phyloP scores from a whole-genome alignment of 768 basidiomycete species.

The Clathrus columnatus region DNA sequence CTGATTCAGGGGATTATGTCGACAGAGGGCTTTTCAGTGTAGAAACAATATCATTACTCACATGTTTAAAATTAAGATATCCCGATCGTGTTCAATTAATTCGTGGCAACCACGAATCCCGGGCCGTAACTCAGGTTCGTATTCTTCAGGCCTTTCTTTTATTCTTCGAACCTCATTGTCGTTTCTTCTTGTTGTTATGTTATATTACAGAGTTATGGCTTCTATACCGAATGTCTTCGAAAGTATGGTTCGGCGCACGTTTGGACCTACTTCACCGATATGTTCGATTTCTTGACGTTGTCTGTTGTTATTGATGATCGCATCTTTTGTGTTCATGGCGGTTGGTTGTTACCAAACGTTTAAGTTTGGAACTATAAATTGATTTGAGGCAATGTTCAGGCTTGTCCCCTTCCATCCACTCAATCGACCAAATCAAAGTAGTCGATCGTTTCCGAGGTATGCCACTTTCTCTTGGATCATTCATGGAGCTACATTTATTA shows the following conservation, averaged over 20 bases:
- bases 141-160: constrained; percentile 16
- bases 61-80: constrained; percentile 93
- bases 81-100: constrained; percentile 96
- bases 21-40: constrained; percentile 97
- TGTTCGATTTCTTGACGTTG: constrained; percentile 98
- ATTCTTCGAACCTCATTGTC: constrained; percentile 18
- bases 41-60: constrained; percentile 94
- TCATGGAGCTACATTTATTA: constrained; percentile 11
- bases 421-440: constrained; percentile 98
- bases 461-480: constrained; percentile 14
- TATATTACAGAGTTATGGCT: constrained; percentile 79
- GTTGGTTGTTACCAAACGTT: constrained; percentile 38
- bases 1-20: constrained; percentile 83
- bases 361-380: constrained; percentile 2
- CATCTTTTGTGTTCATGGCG: constrained; percentile 99
- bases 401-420: constrained; percentile 95
- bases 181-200: constrained; percentile 19
- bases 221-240: constrained; percentile 95
- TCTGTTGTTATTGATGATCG: constrained; percentile 98
- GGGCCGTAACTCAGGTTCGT: constrained; percentile 95
- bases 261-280: constrained; percentile 99
- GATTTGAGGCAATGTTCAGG: constrained; percentile 29
- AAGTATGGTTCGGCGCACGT: constrained; percentile 95
- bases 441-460: constrained; percentile 95
- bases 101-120: constrained; percentile 93